Base-by-base conservation (phyloP, 2,329 filamentous ascomycete species). In the Cercospora zeina region DNA sequence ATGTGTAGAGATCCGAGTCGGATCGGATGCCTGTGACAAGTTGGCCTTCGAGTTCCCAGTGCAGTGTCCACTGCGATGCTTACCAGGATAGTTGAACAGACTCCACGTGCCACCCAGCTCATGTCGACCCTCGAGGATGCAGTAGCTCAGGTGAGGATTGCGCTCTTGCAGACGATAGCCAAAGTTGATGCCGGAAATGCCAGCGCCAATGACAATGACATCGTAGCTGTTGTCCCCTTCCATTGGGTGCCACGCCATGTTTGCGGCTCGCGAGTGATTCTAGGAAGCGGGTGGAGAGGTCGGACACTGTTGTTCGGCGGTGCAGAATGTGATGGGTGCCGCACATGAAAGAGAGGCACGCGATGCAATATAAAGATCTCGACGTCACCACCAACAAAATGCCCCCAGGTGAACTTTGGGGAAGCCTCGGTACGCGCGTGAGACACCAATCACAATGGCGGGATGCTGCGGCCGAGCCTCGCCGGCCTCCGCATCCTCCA, bases 61-160 rank as follows among this genome's bases (percentile, higher is more conserved):
- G 11, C 13, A 27, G 34, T 27, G 24, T 27, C 36, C 7, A 49
- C 21, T 16, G 6, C 16, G 16, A 21, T 11, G 27, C 54, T 39
- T 54, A 67, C 67, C 71, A 0, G 89, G 89, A 68, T 91, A 93
- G 42, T 82, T 84, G 78, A 91, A 93, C 1, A 92, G 77, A 69
- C 89, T 86, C 90, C 90, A 93, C 0, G 90, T 93, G 1, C 90
- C 90, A 1, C 90, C 90, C 5, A 93, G 79, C 27, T 80, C 77
- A 54, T 82, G 78, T 34, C 90, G 85, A 1, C 80, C 81, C 73
- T 93, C 90, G 14, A 93, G 80, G 27, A 93, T 84, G 11, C 83
- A 80, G 71, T 89, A 92, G 2, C 75, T 82, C 39, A 81, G 76
- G 47, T 78, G 71, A 0, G 87, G 86, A 1, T 87, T 66, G 49